These are phyloP conservation scores for Diaporthe citriasiana DNA, from an alignment of 2,329 filamentous ascomycete genomes.

Conservation along the genomic window DNA sequence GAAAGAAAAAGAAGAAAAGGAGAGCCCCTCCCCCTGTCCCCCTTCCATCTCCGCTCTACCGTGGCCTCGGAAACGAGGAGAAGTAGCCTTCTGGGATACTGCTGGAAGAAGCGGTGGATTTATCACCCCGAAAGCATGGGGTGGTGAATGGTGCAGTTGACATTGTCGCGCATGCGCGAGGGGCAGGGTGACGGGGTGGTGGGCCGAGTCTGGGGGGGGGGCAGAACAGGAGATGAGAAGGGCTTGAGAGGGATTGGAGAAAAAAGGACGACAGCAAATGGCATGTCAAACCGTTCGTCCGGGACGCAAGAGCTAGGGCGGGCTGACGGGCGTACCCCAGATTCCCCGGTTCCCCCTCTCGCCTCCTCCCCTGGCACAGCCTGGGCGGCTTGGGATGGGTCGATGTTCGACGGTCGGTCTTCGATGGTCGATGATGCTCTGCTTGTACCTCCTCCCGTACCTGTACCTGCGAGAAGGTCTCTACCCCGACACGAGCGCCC, in stretches of 20 bases:
- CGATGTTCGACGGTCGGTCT: neutral
- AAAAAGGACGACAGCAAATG: conserved; percentile 11
- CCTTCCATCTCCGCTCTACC: conserved; percentile 8
- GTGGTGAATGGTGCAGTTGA: conserved; percentile 5
- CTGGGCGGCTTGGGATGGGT: conserved; percentile 30
- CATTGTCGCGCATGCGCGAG: conserved; percentile 8
- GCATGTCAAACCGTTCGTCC: conserved; percentile 41
- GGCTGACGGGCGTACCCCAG: conserved; percentile 35
- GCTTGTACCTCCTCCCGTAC: neutral
- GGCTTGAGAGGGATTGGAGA: no score
- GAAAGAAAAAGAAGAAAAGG: neutral
- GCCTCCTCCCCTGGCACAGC: conserved; percentile 21
- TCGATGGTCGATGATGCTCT: neutral
- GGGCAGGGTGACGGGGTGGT: no score
- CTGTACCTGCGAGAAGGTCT: neutral
- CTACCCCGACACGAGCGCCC: no score
- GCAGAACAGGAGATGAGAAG: no score
- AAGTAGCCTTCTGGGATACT: neutral
- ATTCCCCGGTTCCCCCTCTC: conserved; percentile 32
- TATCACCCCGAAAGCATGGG: neutral
- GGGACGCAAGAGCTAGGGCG: conserved; percentile 35
- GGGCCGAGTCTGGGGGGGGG: neutral
- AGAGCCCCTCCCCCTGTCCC: neutral
- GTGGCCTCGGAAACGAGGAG: conserved; percentile 23
- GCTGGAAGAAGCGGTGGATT: neutral